Percentiles rank a stretch among this genome's conserved stretches.
phyloP scores from a whole-genome alignment of 331 rosid genomes.

The Saraca asoca region DNA sequence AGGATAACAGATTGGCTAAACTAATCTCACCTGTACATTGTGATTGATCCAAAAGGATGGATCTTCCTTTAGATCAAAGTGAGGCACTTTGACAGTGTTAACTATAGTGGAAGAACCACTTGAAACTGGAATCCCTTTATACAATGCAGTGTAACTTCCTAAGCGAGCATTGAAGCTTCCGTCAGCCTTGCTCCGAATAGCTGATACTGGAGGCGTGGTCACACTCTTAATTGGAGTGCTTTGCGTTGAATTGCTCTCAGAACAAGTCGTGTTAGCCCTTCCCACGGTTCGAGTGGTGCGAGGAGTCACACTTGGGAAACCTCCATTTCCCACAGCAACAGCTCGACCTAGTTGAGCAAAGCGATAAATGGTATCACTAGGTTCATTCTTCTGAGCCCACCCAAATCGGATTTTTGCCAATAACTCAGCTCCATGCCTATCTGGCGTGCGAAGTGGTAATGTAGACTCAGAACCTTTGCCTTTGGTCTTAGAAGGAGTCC shows the following conservation, averaged over 20 bases:
- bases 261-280: conserved; percentile 53
- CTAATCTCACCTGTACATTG: conserved; percentile 76
- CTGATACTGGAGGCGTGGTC: conserved; percentile 62
- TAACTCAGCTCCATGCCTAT: conserved; percentile 20
- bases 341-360: conserved; percentile 39
- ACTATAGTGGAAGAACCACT: conserved; percentile 53
- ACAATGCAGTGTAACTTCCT: conserved; percentile 65
- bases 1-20: conserved; percentile 6
- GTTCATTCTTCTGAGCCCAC: conserved; percentile 75
- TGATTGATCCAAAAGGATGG: conserved; percentile 95
- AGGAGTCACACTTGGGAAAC: conserved; percentile 58
- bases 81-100: conserved; percentile 86
- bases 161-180: conserved; percentile 56
- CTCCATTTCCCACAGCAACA: conserved; percentile 52
- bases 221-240: conserved; percentile 86
- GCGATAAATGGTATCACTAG: conserved; percentile 23
- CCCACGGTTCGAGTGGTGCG: conserved; percentile 48
- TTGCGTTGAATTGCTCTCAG: conserved; percentile 74
- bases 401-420: conserved; percentile 56
- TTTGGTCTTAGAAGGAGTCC: conserved; percentile 70
- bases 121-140: conserved; percentile 67
- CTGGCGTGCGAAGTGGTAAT: conserved; percentile 80
- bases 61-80: conserved; percentile 93
- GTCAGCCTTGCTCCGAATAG: conserved; percentile 67
- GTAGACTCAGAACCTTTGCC: conserved; percentile 52